Percentiles rank a stretch among this genome's conserved stretches.
phyloP scores from a whole-genome alignment of 2,329 filamentous ascomycete genomes.

The Sporothrix brunneoviolacea region DNA sequence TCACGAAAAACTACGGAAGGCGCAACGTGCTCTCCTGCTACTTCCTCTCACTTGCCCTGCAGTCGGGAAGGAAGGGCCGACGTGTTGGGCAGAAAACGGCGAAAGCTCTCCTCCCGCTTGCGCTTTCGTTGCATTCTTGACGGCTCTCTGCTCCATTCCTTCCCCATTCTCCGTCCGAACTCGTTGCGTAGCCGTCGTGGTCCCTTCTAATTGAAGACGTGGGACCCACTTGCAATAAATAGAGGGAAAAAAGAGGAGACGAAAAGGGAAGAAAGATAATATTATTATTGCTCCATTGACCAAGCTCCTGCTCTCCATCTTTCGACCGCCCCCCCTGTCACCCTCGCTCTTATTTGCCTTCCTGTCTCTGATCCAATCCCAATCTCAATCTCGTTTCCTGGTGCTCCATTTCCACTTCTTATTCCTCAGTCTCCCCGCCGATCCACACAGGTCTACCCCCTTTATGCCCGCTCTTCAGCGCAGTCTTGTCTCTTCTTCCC shows the following conservation, averaged over 20 bases:
- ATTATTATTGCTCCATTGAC: conserved; percentile 4
- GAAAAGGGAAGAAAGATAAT: conserved; percentile 7
- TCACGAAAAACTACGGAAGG: no score
- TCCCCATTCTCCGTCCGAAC: no score
- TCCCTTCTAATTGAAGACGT: no score
- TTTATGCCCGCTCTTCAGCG: conserved; percentile 10
- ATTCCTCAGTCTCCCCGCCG: conserved; percentile 1
- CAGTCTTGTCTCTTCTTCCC: no score
- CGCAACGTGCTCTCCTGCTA: no score
- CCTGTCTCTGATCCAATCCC: conserved; percentile 3
- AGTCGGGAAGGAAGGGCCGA: no score
- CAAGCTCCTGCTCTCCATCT: conserved; percentile 1
- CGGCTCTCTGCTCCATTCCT: no score
- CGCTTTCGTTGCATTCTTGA: no score
- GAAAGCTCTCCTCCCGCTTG: no score
- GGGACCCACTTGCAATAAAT: background rate
- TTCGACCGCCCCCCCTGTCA: background rate
- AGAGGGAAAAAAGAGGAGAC: background rate
- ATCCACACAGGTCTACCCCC: background rate
- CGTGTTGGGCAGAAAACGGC: no score
- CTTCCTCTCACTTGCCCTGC: no score
- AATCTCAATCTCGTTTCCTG: conserved; percentile 6
- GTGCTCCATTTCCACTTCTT: background rate
- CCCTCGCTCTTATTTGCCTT: background rate
- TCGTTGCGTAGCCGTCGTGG: no score